Conservation (phyloP, 78 protist species). For the Tieghemostelium lacteum region DNA sequence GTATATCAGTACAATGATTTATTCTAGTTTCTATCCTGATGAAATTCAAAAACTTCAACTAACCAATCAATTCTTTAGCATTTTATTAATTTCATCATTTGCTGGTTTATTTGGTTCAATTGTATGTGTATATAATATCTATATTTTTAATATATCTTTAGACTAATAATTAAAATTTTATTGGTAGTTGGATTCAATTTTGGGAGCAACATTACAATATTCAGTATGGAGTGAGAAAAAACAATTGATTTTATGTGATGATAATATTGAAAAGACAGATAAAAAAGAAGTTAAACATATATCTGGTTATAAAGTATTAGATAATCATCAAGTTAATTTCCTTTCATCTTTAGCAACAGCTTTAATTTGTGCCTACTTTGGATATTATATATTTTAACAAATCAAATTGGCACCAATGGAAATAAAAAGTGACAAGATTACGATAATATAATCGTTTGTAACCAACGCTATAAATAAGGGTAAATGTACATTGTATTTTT, state of each 20-base stretch:
- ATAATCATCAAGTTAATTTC: constrained; percentile 75
- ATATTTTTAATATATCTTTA: not conserved
- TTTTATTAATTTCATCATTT: constrained; percentile 36
- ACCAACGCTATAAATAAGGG: no score
- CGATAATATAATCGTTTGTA: no score
- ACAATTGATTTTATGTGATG: not conserved
- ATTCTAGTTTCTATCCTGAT: not conserved
- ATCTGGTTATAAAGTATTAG: constrained; percentile 14
- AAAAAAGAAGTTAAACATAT: constrained; percentile 6
- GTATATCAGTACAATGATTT: not conserved
- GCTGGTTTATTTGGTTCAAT: constrained; percentile 77
- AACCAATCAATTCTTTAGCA: not conserved
- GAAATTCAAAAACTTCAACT: not conserved
- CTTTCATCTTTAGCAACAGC: constrained; percentile 18
- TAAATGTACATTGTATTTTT: no score
- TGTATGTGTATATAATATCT: not conserved
- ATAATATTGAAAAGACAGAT: not conserved
- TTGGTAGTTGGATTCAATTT: constrained; percentile 69
- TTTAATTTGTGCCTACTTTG: constrained; percentile 13
- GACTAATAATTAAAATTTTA: not conserved
- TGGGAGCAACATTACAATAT: constrained; percentile 77
- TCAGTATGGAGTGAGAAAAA: constrained; percentile 48
- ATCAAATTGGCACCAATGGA: no score
- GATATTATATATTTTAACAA: constrained; percentile 18
- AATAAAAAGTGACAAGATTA: no score